Base-by-base conservation (phyloP, 805 yeast species). In the Cyberlindnera mississippiensis region DNA sequence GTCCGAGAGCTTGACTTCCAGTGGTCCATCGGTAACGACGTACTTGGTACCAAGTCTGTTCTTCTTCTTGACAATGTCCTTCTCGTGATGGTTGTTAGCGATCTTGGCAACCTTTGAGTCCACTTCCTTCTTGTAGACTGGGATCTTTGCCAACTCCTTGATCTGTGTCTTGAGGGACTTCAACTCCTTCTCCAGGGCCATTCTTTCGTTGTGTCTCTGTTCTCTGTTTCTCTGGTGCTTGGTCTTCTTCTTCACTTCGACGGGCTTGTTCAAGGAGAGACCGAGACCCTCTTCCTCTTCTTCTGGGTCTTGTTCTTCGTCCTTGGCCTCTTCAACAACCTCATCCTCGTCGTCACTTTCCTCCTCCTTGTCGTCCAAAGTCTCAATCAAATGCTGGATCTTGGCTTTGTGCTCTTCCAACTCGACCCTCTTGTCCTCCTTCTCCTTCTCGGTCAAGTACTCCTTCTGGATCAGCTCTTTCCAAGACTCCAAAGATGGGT, bases 401-500 rank as follows among this genome's bases (percentile, higher is more conserved):
- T 76, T 76, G 14, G 71, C 75, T 59, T 73, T 76, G 53, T 84
- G 79, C 42, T 77, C 85, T 54, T 75, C 78, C 43, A 85, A 68
- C 40, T 72, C 71, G 40, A 75, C 62, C 55, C 84, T 74, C 54
- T 78, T 73, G 45, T 78, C 77, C 53, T 87, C 96, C 42, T 71
- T 75, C 37, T 75, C 71, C 55, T 78, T 76, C 56, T 88, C 95
- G 41, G 71, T 68, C 39, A 60, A 71, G 52, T 72, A 82, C 63
- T 89, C 97, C 40, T 71, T 67, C 40, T 76, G 68, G 39, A 93
- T 76, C 52, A 90, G 71, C 15, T 62, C 64, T 53, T 79, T 78
- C 99, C 99, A 93, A 20, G 85, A 78, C 42, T 82, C 84, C 49
- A 81, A 69, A 11, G 91, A 74, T 19, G 99, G 99, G 59, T 93